Percentiles rank a stretch among this genome's conserved stretches.
phyloP scores from a whole-genome alignment of 2,329 filamentous ascomycete species.

The Claviceps maximensis region DNA sequence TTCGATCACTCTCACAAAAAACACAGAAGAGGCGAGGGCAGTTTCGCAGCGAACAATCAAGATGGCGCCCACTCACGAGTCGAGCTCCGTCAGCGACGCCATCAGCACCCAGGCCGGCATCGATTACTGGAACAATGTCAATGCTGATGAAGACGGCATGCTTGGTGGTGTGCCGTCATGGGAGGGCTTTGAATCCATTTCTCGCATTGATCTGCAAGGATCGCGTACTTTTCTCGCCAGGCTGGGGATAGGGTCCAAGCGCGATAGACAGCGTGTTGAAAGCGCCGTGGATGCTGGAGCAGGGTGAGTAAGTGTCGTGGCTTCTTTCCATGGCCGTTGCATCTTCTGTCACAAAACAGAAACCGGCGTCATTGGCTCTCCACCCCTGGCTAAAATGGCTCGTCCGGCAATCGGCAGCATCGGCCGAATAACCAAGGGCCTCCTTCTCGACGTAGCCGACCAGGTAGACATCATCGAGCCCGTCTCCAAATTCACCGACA shows the following conservation, averaged over 20 bases:
- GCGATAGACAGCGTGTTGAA: slow-evolving; percentile 16
- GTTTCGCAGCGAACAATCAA: not conserved
- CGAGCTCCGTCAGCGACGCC: not conserved
- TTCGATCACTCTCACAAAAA: too few species aligned
- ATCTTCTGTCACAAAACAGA: too few species aligned
- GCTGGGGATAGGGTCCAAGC: slow-evolving; percentile 33
- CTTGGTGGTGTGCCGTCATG: slow-evolving; percentile 51
- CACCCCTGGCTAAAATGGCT: not conserved
- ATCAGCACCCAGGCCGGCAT: not conserved
- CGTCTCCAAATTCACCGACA: slow-evolving; percentile 63
- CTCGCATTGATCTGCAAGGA: slow-evolving; percentile 54
- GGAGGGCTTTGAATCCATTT: slow-evolving; percentile 24
- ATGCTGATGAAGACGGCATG: slow-evolving; percentile 52
- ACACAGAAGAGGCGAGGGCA: not conserved
- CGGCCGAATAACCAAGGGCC: slow-evolving; percentile 65
- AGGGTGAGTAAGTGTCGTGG: slow-evolving; percentile 16
- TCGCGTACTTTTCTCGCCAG: slow-evolving; percentile 58
- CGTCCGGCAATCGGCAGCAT: slow-evolving; percentile 38
- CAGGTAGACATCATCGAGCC: slow-evolving; percentile 77
- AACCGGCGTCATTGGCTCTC: not conserved
- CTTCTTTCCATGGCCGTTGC: not conserved
- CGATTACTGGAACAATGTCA: slow-evolving; percentile 33
- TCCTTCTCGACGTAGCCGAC: slow-evolving; percentile 58
- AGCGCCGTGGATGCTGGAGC: slow-evolving; percentile 25
- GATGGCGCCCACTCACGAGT: not conserved